Conservation (phyloP, 2,329 filamentous ascomycete genomes). For the Phialophora chinensis region DNA sequence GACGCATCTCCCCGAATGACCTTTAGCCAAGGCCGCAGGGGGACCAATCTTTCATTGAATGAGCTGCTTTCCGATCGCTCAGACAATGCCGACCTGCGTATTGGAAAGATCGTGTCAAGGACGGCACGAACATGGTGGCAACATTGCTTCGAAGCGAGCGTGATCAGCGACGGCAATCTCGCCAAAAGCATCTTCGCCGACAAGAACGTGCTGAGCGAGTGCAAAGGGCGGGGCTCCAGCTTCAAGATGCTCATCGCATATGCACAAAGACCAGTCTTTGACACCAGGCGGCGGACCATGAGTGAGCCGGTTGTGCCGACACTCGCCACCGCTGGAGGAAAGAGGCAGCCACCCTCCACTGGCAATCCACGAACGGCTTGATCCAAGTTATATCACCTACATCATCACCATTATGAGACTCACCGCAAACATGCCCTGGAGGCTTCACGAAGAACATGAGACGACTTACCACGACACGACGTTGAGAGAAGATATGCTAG, state of each 20-base stretch:
- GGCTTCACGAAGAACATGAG: slow-evolving; percentile 23
- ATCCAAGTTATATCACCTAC: slow-evolving; percentile 12
- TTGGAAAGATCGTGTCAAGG: slow-evolving; percentile 88
- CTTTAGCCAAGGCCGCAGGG: slow-evolving; percentile 38
- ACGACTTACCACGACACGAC: slow-evolving; percentile 17
- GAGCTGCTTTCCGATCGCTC: slow-evolving; percentile 76
- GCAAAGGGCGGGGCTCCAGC: slow-evolving; percentile 82
- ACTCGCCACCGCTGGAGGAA: slow-evolving; percentile 31
- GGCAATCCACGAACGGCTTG: slow-evolving; percentile 27
- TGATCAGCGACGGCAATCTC: slow-evolving; percentile 56
- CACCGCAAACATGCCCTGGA: slow-evolving; percentile 18
- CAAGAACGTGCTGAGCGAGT: slow-evolving; percentile 76
- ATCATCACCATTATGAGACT: slow-evolving; percentile 6
- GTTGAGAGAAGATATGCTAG: slow-evolving; percentile 10
- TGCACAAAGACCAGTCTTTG: slow-evolving; percentile 72
- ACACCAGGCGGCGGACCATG: slow-evolving; percentile 49
- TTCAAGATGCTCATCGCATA: slow-evolving; percentile 92
- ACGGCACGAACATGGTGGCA: slow-evolving; percentile 98
- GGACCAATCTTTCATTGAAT: slow-evolving; percentile 58
- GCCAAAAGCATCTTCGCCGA: slow-evolving; percentile 79
- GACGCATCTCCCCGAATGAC: slow-evolving; percentile 34
- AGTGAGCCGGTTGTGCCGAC: slow-evolving; percentile 44
- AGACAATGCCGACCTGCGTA: slow-evolving; percentile 77
- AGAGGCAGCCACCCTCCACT: slow-evolving; percentile 11
- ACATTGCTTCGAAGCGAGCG: slow-evolving; percentile 80